phyloP scores from a whole-genome alignment of 176 grass and related monocot species.

The Sorghum bicolor region DNA sequence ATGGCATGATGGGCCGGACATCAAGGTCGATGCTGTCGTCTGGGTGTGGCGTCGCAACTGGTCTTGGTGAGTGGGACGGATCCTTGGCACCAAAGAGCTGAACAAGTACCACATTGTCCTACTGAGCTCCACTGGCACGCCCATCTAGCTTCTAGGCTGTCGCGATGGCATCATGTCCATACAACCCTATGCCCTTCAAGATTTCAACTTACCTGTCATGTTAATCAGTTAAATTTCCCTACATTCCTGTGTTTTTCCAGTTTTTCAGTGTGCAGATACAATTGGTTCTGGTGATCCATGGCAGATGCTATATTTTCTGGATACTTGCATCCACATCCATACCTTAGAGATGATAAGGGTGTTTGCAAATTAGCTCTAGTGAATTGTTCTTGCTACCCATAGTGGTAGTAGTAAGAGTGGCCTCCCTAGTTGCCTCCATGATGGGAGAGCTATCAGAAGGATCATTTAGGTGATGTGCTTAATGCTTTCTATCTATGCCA shows the following conservation, averaged over 20 bases:
- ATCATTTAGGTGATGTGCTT: neutral
- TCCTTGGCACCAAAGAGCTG: neutral
- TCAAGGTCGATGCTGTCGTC: neutral
- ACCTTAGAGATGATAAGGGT: neutral
- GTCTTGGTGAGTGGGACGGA: neutral
- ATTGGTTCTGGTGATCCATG: neutral
- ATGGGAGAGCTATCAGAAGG: neutral
- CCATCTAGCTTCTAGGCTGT: neutral
- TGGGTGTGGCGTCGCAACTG: neutral
- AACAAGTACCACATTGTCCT: neutral
- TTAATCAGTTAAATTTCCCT: neutral
- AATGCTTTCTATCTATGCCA: neutral
- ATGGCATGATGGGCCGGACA: neutral
- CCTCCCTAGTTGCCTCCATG: neutral
- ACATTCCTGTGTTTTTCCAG: neutral
- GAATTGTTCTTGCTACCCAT: neutral
- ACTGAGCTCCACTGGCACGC: neutral
- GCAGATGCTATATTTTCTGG: neutral
- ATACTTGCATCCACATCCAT: neutral
- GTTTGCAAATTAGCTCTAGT: neutral
- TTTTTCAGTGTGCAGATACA: neutral
- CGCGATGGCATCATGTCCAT: neutral
- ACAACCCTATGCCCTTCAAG: neutral
- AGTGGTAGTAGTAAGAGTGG: neutral
- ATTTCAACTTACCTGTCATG: neutral